A percentile compares a stretch with the other conserved stretches of the same genome.
These are phyloP conservation scores for Hyphopichia pseudoburtonii DNA, from an alignment of 1,139 yeast genomes.

Conservation along the genomic window DNA sequence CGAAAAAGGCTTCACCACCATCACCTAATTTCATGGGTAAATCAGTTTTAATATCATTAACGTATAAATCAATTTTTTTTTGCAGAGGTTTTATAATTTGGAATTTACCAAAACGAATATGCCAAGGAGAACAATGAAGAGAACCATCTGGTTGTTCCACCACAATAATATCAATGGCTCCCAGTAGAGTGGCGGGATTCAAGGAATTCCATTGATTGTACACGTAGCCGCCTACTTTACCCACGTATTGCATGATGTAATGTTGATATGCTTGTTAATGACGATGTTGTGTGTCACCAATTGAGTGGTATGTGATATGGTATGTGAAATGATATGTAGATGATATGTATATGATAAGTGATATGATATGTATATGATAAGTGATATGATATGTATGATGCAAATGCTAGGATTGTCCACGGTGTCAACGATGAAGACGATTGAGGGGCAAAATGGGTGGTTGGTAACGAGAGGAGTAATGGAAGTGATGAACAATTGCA, in stretches of 20 bases:
- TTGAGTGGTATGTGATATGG: too few species aligned
- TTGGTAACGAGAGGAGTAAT: not conserved
- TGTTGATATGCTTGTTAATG: too few species aligned
- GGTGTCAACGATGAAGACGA: too few species aligned
- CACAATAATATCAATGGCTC: constrained; percentile 96
- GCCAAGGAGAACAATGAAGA: constrained; percentile 93
- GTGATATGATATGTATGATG: too few species aligned
- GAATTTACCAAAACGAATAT: constrained; percentile 91
- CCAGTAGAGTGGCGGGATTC: constrained; percentile 93
- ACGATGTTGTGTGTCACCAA: too few species aligned
- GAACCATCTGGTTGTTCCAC: constrained; percentile 88
- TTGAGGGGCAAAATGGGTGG: too few species aligned
- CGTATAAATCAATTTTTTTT: constrained; percentile 85
- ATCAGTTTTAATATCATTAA: constrained; percentile 78
- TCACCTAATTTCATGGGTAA: constrained; percentile 96
- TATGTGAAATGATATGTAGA: too few species aligned
- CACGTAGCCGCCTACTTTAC: constrained; percentile 90
- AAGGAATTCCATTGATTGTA: constrained; percentile 97
- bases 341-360: too few species aligned
- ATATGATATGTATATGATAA: too few species aligned
- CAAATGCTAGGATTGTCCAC: too few species aligned
- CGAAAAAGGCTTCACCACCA: constrained; percentile 98
- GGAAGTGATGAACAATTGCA: not conserved
- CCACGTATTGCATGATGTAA: constrained; percentile 83
- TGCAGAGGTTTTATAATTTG: constrained; percentile 94